phyloP scores from a whole-genome alignment of 257 asterid species.

The Solanum medicagineum region DNA sequence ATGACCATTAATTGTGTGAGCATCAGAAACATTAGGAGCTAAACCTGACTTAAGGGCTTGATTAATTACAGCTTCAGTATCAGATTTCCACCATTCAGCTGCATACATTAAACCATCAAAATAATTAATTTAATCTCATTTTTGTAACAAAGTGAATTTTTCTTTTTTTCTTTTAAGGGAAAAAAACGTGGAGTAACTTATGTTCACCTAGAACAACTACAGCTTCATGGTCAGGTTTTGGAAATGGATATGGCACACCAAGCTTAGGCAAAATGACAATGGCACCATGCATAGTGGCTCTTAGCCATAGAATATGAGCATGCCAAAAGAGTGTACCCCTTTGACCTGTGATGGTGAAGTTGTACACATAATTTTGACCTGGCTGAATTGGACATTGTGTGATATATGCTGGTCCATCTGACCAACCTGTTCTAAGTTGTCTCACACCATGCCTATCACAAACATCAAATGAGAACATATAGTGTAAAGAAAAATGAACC shows the following conservation, averaged over 20 bases:
- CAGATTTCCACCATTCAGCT: conserved; percentile 83
- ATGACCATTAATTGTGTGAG: conserved; percentile 64
- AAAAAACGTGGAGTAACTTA: neutral
- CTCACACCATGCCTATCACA: conserved; percentile 57
- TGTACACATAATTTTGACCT: conserved; percentile 45
- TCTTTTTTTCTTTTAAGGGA: too few species aligned
- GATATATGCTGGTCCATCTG: conserved; percentile 70
- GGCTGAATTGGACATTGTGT: conserved; percentile 71
- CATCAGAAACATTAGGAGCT: conserved; percentile 68
- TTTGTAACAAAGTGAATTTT: neutral
- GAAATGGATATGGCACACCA: conserved; percentile 58
- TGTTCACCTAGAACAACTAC: conserved; percentile 36
- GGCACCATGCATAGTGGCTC: conserved; percentile 64
- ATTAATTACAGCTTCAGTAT: conserved; percentile 56
- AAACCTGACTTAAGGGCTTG: conserved; percentile 41
- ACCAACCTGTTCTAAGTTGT: conserved; percentile 59
- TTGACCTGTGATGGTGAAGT: conserved; percentile 54
- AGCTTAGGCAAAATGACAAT: conserved; percentile 50
- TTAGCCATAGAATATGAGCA: conserved; percentile 61
- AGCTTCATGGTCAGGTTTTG: conserved; percentile 48
- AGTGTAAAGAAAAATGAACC: neutral
- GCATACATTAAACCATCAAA: neutral
- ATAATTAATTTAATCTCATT: neutral
- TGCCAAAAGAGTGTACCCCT: conserved; percentile 67
- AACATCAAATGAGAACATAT: neutral